Conservation (phyloP, 2,329 filamentous ascomycete species). For the Aspergillus calidoustus region DNA sequence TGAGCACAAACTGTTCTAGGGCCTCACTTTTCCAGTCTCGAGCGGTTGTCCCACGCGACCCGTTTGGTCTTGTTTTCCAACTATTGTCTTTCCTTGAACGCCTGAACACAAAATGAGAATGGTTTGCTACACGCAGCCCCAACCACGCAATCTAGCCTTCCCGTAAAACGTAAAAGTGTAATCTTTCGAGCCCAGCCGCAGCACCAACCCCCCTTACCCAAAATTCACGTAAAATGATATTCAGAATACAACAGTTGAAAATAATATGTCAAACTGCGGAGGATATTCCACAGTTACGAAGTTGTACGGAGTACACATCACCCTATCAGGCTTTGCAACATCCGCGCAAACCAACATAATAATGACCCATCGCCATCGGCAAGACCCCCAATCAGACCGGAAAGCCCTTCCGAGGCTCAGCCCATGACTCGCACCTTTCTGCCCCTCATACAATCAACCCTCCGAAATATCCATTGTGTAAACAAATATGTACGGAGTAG, state of each 20-base stretch:
- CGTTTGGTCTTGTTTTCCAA: conserved; percentile 23
- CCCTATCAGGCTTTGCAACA: background rate
- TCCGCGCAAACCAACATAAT: background rate
- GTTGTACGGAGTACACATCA: too few species aligned
- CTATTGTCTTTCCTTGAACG: conserved; percentile 35
- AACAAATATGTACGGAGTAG: too few species aligned
- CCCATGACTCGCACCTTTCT: background rate
- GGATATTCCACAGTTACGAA: too few species aligned
- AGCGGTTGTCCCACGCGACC: background rate
- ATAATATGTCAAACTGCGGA: too few species aligned
- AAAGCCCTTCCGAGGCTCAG: background rate
- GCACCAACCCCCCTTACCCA: too few species aligned
- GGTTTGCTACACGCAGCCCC: background rate
- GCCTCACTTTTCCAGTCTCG: too few species aligned
- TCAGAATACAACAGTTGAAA: too few species aligned
- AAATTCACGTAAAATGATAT: too few species aligned
- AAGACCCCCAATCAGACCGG: background rate
- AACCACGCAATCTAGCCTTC: too few species aligned
- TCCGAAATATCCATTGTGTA: background rate
- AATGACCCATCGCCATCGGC: background rate
- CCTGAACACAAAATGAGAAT: background rate
- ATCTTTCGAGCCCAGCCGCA: too few species aligned
- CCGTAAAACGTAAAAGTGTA: too few species aligned
- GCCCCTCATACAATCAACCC: background rate
- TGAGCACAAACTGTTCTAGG: conserved; percentile 93